A percentile compares a stretch with the other conserved stretches of the same genome.
These are phyloP conservation scores for Tolypocladium inflatum DNA, from an alignment of 2,329 filamentous ascomycete species.

Conservation along the genomic window DNA sequence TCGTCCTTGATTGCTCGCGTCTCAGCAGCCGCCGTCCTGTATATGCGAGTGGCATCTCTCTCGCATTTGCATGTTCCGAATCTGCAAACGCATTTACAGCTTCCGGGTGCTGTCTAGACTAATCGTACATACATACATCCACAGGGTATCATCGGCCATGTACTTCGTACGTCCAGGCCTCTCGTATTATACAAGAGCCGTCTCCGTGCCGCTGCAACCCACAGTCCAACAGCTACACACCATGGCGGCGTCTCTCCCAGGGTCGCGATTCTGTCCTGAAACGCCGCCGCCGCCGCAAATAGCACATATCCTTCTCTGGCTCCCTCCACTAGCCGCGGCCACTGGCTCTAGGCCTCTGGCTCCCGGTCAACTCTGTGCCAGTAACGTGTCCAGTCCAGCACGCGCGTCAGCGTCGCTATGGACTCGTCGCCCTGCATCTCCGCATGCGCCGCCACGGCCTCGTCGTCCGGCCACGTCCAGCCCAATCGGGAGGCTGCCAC, in stretches of 20 bases:
- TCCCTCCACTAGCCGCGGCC: not conserved
- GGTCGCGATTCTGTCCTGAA: not conserved
- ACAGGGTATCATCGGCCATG: not conserved
- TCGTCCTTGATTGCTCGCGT: not conserved
- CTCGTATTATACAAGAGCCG: not conserved
- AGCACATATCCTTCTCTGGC: not conserved
- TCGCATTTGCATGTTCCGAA: not conserved
- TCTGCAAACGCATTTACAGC: not conserved
- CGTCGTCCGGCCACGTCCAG: conserved; percentile 29
- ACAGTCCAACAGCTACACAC: not conserved
- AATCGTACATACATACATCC: not conserved
- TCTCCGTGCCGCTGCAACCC: no score
- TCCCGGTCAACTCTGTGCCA: not conserved
- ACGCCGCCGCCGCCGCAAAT: not conserved
- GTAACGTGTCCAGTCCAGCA: conserved; percentile 10
- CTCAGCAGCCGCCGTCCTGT: not conserved
- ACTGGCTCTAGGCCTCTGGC: not conserved
- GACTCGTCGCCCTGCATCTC: conserved; percentile 14
- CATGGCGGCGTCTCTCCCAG: not conserved
- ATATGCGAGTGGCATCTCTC: not conserved
- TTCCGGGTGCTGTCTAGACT: not conserved
- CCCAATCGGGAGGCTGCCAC: conserved; percentile 14
- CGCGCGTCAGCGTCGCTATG: conserved; percentile 13
- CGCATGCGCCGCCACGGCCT: conserved; percentile 24
- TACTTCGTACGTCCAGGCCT: not conserved